Conservation (phyloP, 305 asterid species). For the Andrographis paniculata region DNA sequence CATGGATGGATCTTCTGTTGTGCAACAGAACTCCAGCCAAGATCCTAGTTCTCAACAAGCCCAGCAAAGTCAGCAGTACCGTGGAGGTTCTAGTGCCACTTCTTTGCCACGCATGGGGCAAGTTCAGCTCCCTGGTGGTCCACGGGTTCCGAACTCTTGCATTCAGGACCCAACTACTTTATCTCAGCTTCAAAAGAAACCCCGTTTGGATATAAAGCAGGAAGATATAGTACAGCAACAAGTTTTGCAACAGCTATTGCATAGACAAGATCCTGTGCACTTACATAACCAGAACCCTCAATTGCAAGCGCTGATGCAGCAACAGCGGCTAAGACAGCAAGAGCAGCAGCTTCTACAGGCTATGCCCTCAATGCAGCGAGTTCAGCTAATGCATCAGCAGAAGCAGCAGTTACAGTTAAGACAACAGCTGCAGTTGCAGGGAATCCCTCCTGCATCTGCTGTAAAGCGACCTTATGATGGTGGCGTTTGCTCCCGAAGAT, state of each 20-base stretch:
- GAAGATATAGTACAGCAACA: conserved; percentile 75
- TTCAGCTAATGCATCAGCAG: conserved; percentile 37
- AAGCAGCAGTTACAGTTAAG: conserved; percentile 50
- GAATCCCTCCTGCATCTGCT: conserved; percentile 41
- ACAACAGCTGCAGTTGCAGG: conserved; percentile 61
- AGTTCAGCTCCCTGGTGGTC: conserved; percentile 45
- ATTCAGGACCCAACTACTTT: conserved; percentile 43
- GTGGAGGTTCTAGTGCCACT: conserved; percentile 62
- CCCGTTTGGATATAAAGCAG: conserved; percentile 74
- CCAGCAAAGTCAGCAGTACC: conserved; percentile 50
- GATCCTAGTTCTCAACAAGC: conserved; percentile 41
- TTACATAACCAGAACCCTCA: conserved; percentile 64
- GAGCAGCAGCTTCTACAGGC: conserved; percentile 40
- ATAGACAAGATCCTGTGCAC: conserved; percentile 61
- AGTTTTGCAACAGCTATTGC: conserved; percentile 63
- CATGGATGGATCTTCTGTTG: conserved; percentile 64
- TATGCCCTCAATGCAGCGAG: conserved; percentile 39
- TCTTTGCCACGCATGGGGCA: conserved; percentile 60
- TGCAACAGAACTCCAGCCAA: conserved; percentile 60
- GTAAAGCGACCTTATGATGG: conserved; percentile 66
- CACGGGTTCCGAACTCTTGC: conserved; percentile 47
- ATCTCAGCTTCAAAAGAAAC: conserved; percentile 72
- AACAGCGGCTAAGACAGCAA: conserved; percentile 69
- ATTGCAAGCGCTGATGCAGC: conserved; percentile 71
- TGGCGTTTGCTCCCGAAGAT: conserved; percentile 79